Evolutionary conservation across 371 early-diverging fungal genomes (phyloP).

Genomic region (Actinomortierella ambigua): DNA sequence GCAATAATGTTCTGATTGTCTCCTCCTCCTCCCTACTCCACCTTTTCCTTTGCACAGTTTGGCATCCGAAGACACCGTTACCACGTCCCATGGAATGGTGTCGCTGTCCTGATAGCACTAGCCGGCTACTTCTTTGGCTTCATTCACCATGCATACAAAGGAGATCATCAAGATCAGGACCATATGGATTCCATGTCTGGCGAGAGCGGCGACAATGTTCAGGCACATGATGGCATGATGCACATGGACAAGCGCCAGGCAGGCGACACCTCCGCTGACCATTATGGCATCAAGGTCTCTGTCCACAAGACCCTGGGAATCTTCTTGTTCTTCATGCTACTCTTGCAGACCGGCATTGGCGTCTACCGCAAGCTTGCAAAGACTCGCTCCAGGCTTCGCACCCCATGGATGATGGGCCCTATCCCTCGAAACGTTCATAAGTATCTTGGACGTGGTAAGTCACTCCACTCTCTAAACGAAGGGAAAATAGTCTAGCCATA

Average conservation of each 20-base stretch:
- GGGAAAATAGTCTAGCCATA: too few relatives aligned
- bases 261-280: constrained; percentile 39
- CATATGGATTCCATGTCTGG: not conserved
- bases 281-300: constrained; percentile 29
- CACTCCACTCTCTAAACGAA: too few relatives aligned
- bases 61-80: constrained; percentile 36
- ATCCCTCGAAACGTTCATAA: constrained; percentile 21
- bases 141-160: constrained; percentile 28
- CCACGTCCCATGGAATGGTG: constrained; percentile 30
- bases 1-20: not conserved
- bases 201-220: constrained; percentile 1
- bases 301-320: constrained; percentile 36
- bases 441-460: constrained; percentile 20
- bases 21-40: not conserved
- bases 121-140: constrained; percentile 39
- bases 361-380: constrained; percentile 37
- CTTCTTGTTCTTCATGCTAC: constrained; percentile 22
- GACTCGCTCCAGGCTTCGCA: constrained; percentile 16
- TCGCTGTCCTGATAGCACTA: constrained; percentile 24
- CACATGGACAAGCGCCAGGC: constrained; percentile 16
- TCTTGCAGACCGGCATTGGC: constrained; percentile 36
- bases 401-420: constrained; percentile 17
- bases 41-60: constrained; percentile 11
- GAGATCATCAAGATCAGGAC: constrained; percentile 4
- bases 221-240: constrained; percentile 14